A percentile compares a stretch with the other conserved stretches of the same genome.
phyloP scores from a whole-genome alignment of 768 basidiomycete species.

The Imleria badia region DNA sequence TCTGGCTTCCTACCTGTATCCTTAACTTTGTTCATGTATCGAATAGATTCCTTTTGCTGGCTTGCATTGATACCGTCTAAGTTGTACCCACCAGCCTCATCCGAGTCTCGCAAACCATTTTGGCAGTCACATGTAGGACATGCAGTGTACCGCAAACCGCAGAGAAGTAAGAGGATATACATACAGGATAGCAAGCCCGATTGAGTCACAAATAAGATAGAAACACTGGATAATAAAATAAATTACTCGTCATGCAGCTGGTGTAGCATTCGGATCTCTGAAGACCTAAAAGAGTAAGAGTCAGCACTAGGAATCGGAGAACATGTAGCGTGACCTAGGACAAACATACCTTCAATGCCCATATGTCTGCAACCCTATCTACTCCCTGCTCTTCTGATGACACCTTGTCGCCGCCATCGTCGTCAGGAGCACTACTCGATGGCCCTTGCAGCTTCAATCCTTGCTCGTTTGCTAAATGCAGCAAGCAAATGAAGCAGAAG shows the following conservation, averaged over 20 bases:
- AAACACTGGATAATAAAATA: slow-evolving; percentile 18
- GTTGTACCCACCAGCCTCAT: neutral
- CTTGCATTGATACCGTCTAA: neutral
- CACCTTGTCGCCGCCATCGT: slow-evolving; percentile 37
- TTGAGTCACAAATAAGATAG: slow-evolving; percentile 7
- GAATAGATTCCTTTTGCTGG: slow-evolving; percentile 5
- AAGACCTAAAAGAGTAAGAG: slow-evolving; percentile 36
- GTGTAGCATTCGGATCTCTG: slow-evolving; percentile 40
- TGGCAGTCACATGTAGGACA: neutral
- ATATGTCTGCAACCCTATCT: slow-evolving; percentile 65
- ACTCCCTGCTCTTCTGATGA: slow-evolving; percentile 35
- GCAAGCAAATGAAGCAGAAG: slow-evolving; percentile 97
- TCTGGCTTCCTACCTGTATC: slow-evolving; percentile 15
- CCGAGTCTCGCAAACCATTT: too few relatives aligned
- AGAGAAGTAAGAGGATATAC: slow-evolving; percentile 7
- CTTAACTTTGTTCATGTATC: slow-evolving; percentile 18
- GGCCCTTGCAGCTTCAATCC: slow-evolving; percentile 78
- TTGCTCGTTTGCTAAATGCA: slow-evolving; percentile 96
- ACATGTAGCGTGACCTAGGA: neutral
- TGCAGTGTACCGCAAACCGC: neutral
- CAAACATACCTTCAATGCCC: slow-evolving; percentile 64
- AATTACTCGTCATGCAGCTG: slow-evolving; percentile 25
- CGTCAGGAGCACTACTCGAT: slow-evolving; percentile 34
- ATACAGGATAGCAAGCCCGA: slow-evolving; percentile 8
- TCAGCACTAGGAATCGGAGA: neutral